phyloP scores from a whole-genome alignment of 257 asterid genomes.

The Solanum appendiculatum region DNA sequence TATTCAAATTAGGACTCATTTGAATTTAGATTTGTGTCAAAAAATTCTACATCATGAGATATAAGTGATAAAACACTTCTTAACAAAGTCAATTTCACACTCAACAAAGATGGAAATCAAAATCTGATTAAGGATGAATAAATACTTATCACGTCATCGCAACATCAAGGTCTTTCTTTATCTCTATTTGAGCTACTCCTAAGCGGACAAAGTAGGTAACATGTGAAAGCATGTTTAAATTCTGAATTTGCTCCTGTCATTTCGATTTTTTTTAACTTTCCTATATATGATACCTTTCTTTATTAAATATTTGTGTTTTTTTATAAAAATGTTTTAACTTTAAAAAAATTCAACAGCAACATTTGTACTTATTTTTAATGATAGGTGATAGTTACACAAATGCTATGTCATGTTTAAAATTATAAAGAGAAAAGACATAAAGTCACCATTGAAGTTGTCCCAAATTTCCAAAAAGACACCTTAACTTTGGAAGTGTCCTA shows the following conservation, averaged over 20 bases:
- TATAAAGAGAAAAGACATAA: no score
- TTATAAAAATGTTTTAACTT: not conserved
- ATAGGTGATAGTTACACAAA: not conserved
- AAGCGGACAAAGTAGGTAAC: not conserved
- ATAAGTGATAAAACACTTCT: not conserved
- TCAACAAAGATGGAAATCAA: fast-evolving
- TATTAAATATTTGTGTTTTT: not conserved
- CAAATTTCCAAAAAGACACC: no score
- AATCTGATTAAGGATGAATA: not conserved
- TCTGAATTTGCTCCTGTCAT: not conserved
- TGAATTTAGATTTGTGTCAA: not conserved
- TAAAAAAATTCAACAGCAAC: not conserved
- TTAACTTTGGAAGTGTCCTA: no score
- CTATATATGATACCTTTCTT: not conserved
- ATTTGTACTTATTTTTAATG: not conserved
- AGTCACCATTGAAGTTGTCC: no score
- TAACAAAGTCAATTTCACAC: not conserved
- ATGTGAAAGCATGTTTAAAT: not conserved
- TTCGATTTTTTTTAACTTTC: not conserved
- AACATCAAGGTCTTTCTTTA: not conserved
- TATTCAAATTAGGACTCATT: not conserved
- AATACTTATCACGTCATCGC: not conserved
- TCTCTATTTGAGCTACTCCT: not conserved
- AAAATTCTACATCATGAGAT: fast-evolving
- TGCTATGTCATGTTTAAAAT: not conserved